Evolutionary conservation across 2,329 filamentous ascomycete genomes (phyloP), one percentile per base, ranked within the genome.

Genomic region (Xylaria sp.): DNA sequence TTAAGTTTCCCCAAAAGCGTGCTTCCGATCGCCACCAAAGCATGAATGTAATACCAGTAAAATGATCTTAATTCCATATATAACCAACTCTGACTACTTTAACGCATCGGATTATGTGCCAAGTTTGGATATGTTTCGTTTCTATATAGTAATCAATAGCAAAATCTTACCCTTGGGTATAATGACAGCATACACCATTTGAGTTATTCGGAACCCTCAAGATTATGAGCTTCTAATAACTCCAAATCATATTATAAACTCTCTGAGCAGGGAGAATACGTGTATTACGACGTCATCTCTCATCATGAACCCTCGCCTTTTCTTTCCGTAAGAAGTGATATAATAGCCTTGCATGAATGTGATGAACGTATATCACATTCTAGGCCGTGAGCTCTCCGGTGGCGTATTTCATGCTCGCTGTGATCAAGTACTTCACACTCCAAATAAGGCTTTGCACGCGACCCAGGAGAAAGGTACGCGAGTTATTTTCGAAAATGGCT

Each of bases 381-480:
- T 11, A 56, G 26, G 17, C 67, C 54, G 48, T 31, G 23, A 46
- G 46, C 63, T 66, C 63, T 53, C 54, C 53, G 63, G 63, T 57
- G 59, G 28, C 49, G 54, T 20, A 69, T 66, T 53, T 59, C 48
- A 60, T 69, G 59, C 54, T 44, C n/a, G 44, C 23, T 59, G 7
- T 61, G 31, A 28, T 57, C n/a, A 48, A 59, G 31, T 20, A 59
- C 58, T 28, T 15, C 42, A 57, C 33, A 13, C 40, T 65, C 53
- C 33, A 38, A 53, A 51, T 65, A 42, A 17, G 13, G 26, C 60
- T 33, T 59, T 63, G n/a, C 28, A 59, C 42, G 54, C 36, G 53
- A 63, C 59, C 67, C 67, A 53, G 56, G 59, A 51, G 54, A 63
- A 56, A 59, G 67, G 67, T 56, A 69, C 63, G 53, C 38, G 38